phyloP scores from a whole-genome alignment of 148 eudicot genomes.

The Nyssa sinensis region DNA sequence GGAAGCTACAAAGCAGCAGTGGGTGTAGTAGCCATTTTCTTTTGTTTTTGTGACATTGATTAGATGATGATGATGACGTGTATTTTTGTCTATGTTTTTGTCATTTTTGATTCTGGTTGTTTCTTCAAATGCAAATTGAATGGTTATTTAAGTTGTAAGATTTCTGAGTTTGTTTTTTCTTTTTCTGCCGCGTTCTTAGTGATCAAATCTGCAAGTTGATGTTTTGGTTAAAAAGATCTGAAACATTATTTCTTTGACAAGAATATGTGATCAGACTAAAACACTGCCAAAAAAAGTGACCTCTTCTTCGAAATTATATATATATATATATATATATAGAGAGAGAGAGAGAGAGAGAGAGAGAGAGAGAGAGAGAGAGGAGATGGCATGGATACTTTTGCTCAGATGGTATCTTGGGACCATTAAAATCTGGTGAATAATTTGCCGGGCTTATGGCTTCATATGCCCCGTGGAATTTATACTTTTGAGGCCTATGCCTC shows the following conservation, averaged over 20 bases:
- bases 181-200: not conserved
- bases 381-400: too few species aligned
- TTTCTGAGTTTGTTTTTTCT: not conserved
- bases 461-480: not conserved
- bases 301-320: too few species aligned
- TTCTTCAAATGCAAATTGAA: not conserved
- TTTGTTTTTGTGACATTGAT: not conserved
- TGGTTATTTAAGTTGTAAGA: not conserved
- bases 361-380: too few species aligned
- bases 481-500: not conserved
- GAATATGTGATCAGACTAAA: too few species aligned
- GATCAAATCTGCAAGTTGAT: constrained; percentile 2
- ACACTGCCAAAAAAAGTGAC: too few species aligned
- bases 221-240: not conserved
- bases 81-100: not conserved
- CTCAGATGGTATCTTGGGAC: too few species aligned
- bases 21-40: constrained; percentile 39
- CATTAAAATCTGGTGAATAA: too few species aligned
- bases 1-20: constrained; percentile 78
- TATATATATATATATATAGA: too few species aligned
- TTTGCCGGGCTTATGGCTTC: not conserved
- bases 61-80: not conserved
- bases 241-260: not conserved
- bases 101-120: not conserved
- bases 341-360: too few species aligned